A percentile compares a stretch with the other conserved stretches of the same genome.
Conservation (phyloP, 1,139 yeast genomes). For the Candida mesenterica region DNA sequence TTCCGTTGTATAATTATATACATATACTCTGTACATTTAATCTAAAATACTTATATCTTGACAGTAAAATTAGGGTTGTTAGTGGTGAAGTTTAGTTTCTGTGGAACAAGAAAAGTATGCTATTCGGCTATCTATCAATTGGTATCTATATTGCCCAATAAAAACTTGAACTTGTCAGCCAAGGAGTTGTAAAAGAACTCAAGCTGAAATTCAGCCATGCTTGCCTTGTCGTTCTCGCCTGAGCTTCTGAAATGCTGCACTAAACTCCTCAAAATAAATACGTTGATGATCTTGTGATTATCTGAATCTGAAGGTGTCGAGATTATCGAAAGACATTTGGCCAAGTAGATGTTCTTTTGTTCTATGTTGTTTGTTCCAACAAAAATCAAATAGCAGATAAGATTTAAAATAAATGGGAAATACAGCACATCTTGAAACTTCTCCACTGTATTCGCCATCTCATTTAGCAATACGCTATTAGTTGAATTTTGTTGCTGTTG, state of each 20-base stretch:
- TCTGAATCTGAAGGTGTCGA: conserved; percentile 17
- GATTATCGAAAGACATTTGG: conserved; percentile 16
- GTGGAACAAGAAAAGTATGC: too few species aligned
- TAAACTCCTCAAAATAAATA: conserved; percentile 22
- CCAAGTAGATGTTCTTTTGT: conserved; percentile 15
- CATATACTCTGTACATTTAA: conserved; percentile 12
- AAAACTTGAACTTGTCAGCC: conserved; percentile 17
- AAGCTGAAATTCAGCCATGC: conserved; percentile 24
- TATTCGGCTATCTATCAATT: too few species aligned
- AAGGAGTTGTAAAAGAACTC: conserved; percentile 17
- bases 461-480: conserved; percentile 8
- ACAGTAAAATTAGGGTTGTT: too few species aligned
- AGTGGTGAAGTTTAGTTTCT: too few species aligned
- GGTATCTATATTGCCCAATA: conserved; percentile 8
- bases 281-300: conserved; percentile 21
- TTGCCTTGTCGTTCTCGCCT: conserved; percentile 25
- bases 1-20: conserved; percentile 9
- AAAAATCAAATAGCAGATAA: conserved; percentile 18
- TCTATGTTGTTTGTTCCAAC: conserved; percentile 16
- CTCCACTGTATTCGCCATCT: conserved; percentile 10
- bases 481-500: conserved; percentile 2
- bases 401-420: conserved; percentile 18
- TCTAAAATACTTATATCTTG: conserved; percentile 6
- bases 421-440: conserved; percentile 10
- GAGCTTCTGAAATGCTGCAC: conserved; percentile 15